Evolutionary conservation across 2,329 filamentous ascomycete species (phyloP), one percentile per base, ranked within the genome.

Genomic region (Tolypocladium paradoxum): DNA sequence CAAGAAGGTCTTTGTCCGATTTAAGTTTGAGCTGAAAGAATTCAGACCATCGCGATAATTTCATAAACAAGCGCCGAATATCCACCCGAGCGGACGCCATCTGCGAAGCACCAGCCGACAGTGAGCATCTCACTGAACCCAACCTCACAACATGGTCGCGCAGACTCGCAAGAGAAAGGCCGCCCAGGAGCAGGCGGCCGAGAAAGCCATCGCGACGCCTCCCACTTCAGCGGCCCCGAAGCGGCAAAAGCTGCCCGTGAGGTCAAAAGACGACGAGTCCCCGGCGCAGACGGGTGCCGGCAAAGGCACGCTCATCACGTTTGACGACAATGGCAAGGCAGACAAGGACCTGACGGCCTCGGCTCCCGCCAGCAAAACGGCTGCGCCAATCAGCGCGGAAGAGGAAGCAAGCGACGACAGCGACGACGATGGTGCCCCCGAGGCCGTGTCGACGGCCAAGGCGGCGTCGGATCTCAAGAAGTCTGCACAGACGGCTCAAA

Each of bases 341-440:
- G 64, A 64, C 29, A 49, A 57, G 22, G 53, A 53, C 11, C 55
- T 49, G 29, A n/a, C 29, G 5, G 22, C 47, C 35, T 20, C 58
- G 4, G 36, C 50, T 2, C 29, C 51, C 4, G 8, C 54, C 7
- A 38, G 52, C 40, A 56, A 62, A 52, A 43, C 59, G 11, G 51
- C 40, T 14, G 57, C 58, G 18, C 53, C 59, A 1, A 62, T 65
- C 18, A 60, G 64, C 4, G 67, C 70, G 3, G 68, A 69, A 1
- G 69, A 71, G 4, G 66, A 70, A 8, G 20, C 8, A 4, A 55
- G 7, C 1, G 72, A 73, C 4, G 70, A 71, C 12, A 74, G 73
- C 43, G 76, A 79, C 43, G 77, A 81, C 45, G 78, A 82, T 51
- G 78, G 76, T 48, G 78, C 78, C 0, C 79, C 79, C 9, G 80